Evolutionary conservation across 2,329 filamentous ascomycete species (phyloP), one percentile per base, ranked within the genome.

Genomic region (Eurotiales sp.): DNA sequence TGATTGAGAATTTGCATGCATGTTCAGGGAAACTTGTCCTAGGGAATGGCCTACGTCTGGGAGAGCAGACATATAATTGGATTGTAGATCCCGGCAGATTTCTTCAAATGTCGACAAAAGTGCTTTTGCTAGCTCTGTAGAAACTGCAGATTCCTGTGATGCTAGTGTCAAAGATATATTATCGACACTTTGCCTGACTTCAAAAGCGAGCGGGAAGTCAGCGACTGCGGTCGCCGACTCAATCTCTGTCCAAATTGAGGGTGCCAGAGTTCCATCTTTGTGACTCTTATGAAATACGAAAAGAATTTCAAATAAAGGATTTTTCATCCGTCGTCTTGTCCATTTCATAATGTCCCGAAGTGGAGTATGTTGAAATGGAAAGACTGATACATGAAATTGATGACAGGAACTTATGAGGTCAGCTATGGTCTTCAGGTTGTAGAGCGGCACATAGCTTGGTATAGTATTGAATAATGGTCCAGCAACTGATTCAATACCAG

Each of bases 381-480:
- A 73, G 10, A 81, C 77, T 0, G 79, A 72, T 1, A 83, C 78
- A 62, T 88, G 89, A 63, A 86, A 90, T 0, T 81, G 70, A 59
- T 96, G 89, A 55, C 87, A 88, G 46, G 74, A 71, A 14, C 71
- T 74, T 19, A 90, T 73, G 1, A 90, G 66, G 0, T 80, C 75
- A 1, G 70, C 64, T 82, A 86, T 90, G 0, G 76, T 82, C 4
- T 77, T 72, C 0, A 67, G 61, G 0, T 65, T 56, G 6, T 69
- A 55, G 12, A 79, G 57, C 5, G 71, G 63, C 29, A 83, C 69
- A 50, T 81, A 77, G 63, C 87, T 90, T 0, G 91, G 90, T 1
- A 96, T 73, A 0, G 90, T 96, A 64, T 96, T 96, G 77, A 96
- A 95, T 17, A 96, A 72, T 0, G 92, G 91, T 0, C 91, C 92